A percentile compares a stretch with the other conserved stretches of the same genome.
phyloP scores from a whole-genome alignment of 306 rosid genomes.

The Trichosanthes truncata region DNA sequence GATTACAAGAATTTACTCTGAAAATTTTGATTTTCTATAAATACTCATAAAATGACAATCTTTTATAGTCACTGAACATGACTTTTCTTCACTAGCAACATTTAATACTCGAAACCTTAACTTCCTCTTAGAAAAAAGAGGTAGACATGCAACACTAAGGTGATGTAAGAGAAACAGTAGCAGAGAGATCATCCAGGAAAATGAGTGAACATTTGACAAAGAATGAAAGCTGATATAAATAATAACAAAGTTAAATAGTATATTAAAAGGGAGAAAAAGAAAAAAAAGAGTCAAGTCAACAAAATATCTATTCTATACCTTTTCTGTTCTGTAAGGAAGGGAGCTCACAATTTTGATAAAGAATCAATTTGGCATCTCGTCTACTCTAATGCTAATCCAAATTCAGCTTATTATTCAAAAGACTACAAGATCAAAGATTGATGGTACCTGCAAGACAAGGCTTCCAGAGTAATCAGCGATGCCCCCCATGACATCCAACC shows the following conservation, averaged over 20 bases:
- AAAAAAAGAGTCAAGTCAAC: too few species aligned
- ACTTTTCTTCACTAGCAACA: background rate
- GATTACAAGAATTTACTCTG: background rate
- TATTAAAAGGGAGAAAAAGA: too few species aligned
- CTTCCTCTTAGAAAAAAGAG: background rate
- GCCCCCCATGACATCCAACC: conserved; percentile 97
- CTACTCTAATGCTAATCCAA: background rate
- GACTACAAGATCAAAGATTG: background rate
- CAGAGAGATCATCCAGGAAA: background rate
- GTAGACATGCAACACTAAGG: background rate
- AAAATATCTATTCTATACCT: too few species aligned
- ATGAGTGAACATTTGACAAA: background rate
- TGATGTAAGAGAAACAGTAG: background rate
- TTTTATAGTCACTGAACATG: background rate
- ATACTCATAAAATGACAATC: background rate
- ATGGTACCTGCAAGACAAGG: conserved; percentile 81
- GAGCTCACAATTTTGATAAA: background rate
- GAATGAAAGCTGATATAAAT: too few species aligned
- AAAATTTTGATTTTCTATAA: background rate
- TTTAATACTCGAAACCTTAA: background rate
- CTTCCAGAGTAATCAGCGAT: conserved; percentile 98
- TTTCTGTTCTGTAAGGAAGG: too few species aligned
- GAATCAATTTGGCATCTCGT: background rate
- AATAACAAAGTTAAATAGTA: too few species aligned
- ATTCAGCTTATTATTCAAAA: background rate